Base-by-base conservation (phyloP, 768 basidiomycete genomes). In the Mycena galopus region DNA sequence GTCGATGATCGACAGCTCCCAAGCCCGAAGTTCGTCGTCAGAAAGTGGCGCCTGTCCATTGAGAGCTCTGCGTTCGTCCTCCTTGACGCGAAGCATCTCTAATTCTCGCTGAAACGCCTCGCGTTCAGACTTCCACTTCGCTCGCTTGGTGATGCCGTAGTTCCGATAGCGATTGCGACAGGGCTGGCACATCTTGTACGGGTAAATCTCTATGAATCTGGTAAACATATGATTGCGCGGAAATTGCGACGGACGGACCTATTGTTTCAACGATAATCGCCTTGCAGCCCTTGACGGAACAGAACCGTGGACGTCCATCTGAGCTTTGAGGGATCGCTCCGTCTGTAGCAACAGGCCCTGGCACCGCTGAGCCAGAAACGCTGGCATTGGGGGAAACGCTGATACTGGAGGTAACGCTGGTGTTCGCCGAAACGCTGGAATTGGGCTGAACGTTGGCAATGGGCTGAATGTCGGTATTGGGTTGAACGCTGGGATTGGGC, bases 231-330 rank as follows among this genome's bases (percentile, higher is more conserved):
- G 39, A 35, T 33, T 67, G 53, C n/a, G 21, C 74, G 61, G 61
- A 74, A 77, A 76, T 79, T 71, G 76, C 78, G 66, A 76, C 76
- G 68, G 75, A 81, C 73, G 72, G 76, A 76, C 87, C 83, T 27
- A 62, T 59, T 59, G 37, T 71, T 63, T 75, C 71, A 21, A 84
- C 78, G 32, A 90, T 82, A 66, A 84, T 75, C 6, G 79, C 79
- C 74, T 87, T 89, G 79, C 89, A 90, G 16, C 88, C 89, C 78
- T 88, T 88, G 67, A 89, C 88, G 3, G 89, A 87, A 72, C 89
- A 90, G 59, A 80, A 82, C 9, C 87, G 83, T 4, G 81, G 77
- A 8, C 77, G 77, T 3, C 19, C 67, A 16, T 59, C 57, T 30
- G 37, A 27, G 16, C 35, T 2, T 29, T 59, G 44, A 27, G 65